Evolutionary conservation across 768 basidiomycete species (phyloP), one percentile per base, ranked within the genome.

Genomic region (Phylloporus sp.): DNA sequence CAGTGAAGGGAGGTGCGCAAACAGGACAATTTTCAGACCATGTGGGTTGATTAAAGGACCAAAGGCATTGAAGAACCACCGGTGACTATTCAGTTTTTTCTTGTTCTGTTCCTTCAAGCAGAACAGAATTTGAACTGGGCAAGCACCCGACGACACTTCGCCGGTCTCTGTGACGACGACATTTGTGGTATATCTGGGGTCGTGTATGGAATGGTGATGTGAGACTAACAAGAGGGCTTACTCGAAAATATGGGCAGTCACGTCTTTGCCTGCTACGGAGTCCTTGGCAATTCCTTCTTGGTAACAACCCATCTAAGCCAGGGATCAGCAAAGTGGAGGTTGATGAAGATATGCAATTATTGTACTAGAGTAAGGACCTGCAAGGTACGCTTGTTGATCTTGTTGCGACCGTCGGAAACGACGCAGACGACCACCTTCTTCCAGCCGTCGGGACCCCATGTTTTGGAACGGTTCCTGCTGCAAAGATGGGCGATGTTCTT

Each of bases 31-130:
- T 39, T n/a, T 21, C 8, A 33, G 41, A 84, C 86, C 86, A 58
- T 92, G 90, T 31, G 92, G 86, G 52, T 83, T 80, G 57, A 95
- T 78, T 46, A 94, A 72, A 21, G 92, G 90, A 18, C 89, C 88
- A 54, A 95, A 89, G 1, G 90, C 93, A 60, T 96, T 96, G 78
- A 96, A 95, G 75, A 95, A 95, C 93, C 93, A 96, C 17, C 93
- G 79, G 60, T 96, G 92, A 57, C 86, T 88, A 72, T 95, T 95
- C 57, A 95, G 76, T 66, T 96, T 95, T 76, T 95, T 94, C 76
- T 92, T 92, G 76, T 94, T 96, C 71, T 90, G 88, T 65, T 94
- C 91, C 68, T 94, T 94, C 59, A 94, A 71, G 61, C 90, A 92
- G 71, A 93, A 93, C 37, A 98, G 71, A 56, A 90, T 76, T 66